Percentiles rank a stretch among this genome's conserved stretches.
Evolutionary conservation across 495 filamentous ascomycete species (phyloP).

Genomic region (Mytilinidion resinicola): DNA sequence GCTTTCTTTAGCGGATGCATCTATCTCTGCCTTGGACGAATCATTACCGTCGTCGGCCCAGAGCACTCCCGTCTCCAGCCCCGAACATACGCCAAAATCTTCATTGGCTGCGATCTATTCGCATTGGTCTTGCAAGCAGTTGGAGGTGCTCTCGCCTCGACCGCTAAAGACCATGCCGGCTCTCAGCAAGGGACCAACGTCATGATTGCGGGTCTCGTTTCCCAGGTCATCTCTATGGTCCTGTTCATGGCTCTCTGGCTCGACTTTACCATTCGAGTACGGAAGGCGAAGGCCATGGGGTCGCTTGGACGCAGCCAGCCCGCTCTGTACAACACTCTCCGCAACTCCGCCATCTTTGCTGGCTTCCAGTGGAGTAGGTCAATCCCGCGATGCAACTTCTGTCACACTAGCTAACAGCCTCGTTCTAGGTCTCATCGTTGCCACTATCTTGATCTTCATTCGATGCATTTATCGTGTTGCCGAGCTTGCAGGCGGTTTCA

Average conservation of each 20-base stretch:
- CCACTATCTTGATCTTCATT: constrained; percentile 46
- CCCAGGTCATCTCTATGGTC: constrained; percentile 49
- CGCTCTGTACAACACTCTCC: constrained; percentile 11
- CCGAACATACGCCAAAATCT: constrained; percentile 46
- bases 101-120: constrained; percentile 58
- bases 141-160: constrained; percentile 55
- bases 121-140: constrained; percentile 57
- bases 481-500: constrained; percentile 60
- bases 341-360: constrained; percentile 4
- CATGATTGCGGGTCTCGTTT: constrained; percentile 59
- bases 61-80: constrained; percentile 58
- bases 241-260: constrained; percentile 47
- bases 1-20: constrained; percentile 59
- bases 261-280: constrained; percentile 47
- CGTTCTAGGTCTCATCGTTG: constrained; percentile 12
- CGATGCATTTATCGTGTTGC: constrained; percentile 58
- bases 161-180: constrained; percentile 38
- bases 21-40: constrained; percentile 57
- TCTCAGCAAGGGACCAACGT: constrained; percentile 49
- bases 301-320: constrained; percentile 9
- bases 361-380: constrained; percentile 26
- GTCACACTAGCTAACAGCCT: too few species aligned
- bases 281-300: constrained; percentile 13
- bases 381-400: too few species aligned
- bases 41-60: constrained; percentile 53